Base-by-base conservation (phyloP, 2,329 filamentous ascomycete genomes). In the Tolypocladium sp. region DNA sequence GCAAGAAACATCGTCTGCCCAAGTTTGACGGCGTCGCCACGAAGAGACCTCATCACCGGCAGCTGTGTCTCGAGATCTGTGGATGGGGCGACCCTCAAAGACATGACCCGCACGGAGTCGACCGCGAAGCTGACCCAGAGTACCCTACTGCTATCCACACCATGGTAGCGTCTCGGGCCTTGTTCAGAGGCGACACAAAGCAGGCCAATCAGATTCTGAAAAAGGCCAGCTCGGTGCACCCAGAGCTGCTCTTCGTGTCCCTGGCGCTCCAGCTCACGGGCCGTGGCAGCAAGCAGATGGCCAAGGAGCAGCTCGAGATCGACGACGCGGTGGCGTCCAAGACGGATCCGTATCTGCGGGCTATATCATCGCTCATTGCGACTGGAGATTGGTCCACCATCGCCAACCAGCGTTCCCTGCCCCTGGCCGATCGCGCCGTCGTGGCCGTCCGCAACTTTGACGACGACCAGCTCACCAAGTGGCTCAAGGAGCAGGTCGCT, bases 271-370 rank as follows among this genome's bases (percentile, higher is more conserved):
- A 88, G 63, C 80, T 88, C 33, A 83, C 85, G 62, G 77, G 79
- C 30, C 77, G 79, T 61, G 80, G 77, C 15, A 76, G 77, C 59
- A 74, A 73, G 53, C 71, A 73, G 46, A 64, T 76, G 4, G 72
- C 72, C 49, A 78, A 78, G 61, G 77, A 79, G 62, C 75, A 81
- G 61, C 75, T 85, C 30, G 82, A 85, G 64, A 82, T 85, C 65
- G 82, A 85, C 68, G 81, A 83, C 59, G 76, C 76, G 2, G 77
- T 83, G 17, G 82, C 85, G 33, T 84, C 82, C 60, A 83, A 88
- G 61, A 85, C 87, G 0, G 89, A 94, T 66, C 87, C 90, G 0
- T 93, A 92, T 68, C 81, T 94, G 30, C 87, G 90, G 58, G 90
- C 89, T 7, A 88, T 94, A 55, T 90, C 91, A 30, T 86, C 87